Base-by-base conservation (phyloP, 805 yeast species). In the Lipomyces starkeyi region DNA sequence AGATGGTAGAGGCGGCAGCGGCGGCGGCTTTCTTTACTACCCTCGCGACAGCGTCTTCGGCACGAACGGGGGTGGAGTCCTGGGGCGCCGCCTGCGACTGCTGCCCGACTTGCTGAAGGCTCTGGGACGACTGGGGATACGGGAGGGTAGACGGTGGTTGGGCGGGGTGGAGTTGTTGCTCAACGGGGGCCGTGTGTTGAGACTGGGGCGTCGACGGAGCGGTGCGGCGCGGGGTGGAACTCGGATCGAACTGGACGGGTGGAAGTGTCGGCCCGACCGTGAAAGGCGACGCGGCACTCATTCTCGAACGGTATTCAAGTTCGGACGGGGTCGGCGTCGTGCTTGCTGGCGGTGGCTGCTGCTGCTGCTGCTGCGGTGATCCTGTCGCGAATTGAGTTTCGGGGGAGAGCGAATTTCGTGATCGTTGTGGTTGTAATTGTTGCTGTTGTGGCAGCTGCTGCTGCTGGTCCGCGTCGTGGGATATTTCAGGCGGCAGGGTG, bases 31-130 rank as follows among this genome's bases (percentile, higher is more conserved):
- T 71, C 53, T 65, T 69, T 56, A 66, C 71, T 49, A 78, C 73
- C n/a, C 78, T 68, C 20, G 80, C 80, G 32, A 76, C 75, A 3
- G 79, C 80, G 54, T 78, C 80, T 62, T 78, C 80, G 0, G 80
- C 80, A 2, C 79, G 71, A n/a, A 53, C 66, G 9, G 73, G 71
- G 7, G 67, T 59, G 43, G 63, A 67, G 13, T 56, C 37, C 32
- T 59, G 37, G 3, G 55, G 25, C 22, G 34, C 62, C 17, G 17
- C 62, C 29, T 47, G 40, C 40, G 54, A 61, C 63, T 49, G 54
- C 60, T 53, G 66, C 13, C 22, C 58, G 25, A 32, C 25, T 17
- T 40, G 55, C 49, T 57, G 68, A 9, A 14, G 17, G 9, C 8
- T 53, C 22, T 25, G 29, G 14, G 34, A 53, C 3, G 56, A 14